phyloP scores from a whole-genome alignment of 148 eudicot species.

The Selenicereus undatus region DNA sequence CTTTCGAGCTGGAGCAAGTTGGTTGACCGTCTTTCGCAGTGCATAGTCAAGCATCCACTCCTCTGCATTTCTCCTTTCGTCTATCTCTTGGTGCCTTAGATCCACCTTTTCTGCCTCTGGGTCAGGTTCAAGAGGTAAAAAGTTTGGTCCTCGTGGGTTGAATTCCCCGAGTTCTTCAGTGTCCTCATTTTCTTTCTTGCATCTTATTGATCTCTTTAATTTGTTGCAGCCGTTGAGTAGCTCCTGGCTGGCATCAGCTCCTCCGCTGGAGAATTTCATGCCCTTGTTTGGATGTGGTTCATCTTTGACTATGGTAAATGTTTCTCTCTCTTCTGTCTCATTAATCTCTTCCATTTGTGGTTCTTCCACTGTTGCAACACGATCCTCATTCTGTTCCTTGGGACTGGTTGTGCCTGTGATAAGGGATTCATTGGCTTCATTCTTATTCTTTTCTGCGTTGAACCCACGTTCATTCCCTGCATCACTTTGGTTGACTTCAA shows the following conservation, averaged over 20 bases:
- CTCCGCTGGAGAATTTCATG: constrained; percentile 3
- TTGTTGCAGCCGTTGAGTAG: constrained; percentile 22
- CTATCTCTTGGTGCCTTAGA: constrained; percentile 71
- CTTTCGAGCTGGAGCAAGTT: constrained; percentile 68
- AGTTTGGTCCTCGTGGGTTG: constrained; percentile 74
- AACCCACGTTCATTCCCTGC: background rate
- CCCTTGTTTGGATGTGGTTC: constrained; percentile 10
- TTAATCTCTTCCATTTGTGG: constrained; percentile 10
- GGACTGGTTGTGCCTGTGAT: constrained; percentile 9
- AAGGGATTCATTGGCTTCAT: constrained; percentile 9
- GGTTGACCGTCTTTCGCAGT: constrained; percentile 56
- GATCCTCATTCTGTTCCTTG: constrained; percentile 22
- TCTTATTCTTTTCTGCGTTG: background rate
- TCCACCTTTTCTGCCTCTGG: constrained; percentile 75
- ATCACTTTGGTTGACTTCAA: background rate
- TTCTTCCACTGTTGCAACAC: constrained; percentile 11
- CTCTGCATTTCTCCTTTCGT: constrained; percentile 66
- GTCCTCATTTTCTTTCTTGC: constrained; percentile 31
- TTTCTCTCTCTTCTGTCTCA: constrained; percentile 20
- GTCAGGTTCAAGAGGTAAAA: constrained; percentile 56
- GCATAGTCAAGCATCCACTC: constrained; percentile 94
- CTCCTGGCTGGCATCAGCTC: constrained; percentile 26
- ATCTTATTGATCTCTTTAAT: constrained; percentile 27
- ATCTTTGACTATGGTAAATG: background rate
- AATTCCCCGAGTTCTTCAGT: constrained; percentile 43